Percentiles rank a stretch among this genome's conserved stretches.
Evolutionary conservation across 306 rosid species (phyloP).

Genomic region (Citrullus colocynthis): DNA sequence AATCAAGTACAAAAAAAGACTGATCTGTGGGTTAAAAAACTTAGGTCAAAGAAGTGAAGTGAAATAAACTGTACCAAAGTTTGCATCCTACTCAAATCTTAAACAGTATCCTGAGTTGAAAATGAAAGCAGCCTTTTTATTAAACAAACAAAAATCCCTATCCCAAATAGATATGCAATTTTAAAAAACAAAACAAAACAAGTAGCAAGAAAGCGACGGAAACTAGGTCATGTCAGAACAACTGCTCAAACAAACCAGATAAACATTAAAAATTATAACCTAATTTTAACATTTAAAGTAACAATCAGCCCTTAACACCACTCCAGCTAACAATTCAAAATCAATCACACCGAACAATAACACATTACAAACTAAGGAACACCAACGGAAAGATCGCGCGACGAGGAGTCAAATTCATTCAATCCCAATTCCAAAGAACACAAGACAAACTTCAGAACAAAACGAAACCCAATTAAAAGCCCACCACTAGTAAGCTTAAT

Average conservation of each 20-base stretch:
- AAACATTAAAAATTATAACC: not conserved
- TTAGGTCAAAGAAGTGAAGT: not conserved
- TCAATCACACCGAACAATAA: not conserved
- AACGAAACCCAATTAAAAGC: not conserved
- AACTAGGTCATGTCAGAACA: not conserved
- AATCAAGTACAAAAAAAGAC: not conserved
- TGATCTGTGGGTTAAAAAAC: not conserved
- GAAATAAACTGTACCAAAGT: not conserved
- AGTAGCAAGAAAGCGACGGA: not conserved
- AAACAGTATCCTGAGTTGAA: not conserved
- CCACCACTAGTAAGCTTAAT: not conserved
- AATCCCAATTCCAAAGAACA: not conserved
- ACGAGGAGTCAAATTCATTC: not conserved
- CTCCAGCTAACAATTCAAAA: not conserved
- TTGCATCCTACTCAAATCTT: not conserved
- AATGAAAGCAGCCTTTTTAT: not conserved
- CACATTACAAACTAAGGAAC: not conserved
- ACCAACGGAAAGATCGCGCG: not conserved
- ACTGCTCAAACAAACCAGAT: not conserved
- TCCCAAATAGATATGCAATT: not conserved
- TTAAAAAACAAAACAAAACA: not conserved
- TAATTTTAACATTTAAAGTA: not conserved
- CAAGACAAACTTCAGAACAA: not conserved
- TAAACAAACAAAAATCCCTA: not conserved
- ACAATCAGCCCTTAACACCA: not conserved